Evolutionary conservation across 345 rosid species (phyloP), one percentile per base, ranked within the genome.

Genomic region (Salix suchowensis): DNA sequence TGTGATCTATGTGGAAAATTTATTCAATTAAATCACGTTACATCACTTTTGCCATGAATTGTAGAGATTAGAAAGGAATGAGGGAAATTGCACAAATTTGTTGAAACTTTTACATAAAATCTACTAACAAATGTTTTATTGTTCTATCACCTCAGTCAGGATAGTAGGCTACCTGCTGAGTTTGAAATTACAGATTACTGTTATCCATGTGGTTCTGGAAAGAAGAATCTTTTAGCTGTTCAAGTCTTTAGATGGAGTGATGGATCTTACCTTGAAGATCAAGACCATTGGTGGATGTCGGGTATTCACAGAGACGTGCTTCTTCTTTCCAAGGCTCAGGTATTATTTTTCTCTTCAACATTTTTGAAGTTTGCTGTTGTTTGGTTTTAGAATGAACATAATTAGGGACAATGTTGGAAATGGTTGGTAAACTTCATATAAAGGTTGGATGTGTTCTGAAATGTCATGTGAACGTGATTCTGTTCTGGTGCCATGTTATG

Each of bases 221-320:
- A 96, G 81, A 86, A 86, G 74, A 96, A 93, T 82, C 89, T 93
- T 84, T 85, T 96, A 70, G 98, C 99, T 19, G 97, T 96, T 80
- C 97, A 96, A 88, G 99, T 96, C 65, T 83, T 88, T 81, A 92
- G 99, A 89, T 96, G 99, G 99, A 92, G 99, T 86, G 98, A 96
- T 90, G 99, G 98, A 61, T 91, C 99, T 75, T 96, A 93, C 84
- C 98, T 96, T 73, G 99, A 96, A 88, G 99, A 93, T 90, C 99
- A 93, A 89, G 99, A 96, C 87, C 99, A 96, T 77, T 96, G 99
- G 99, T 82, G 98, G 98, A 83, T 96, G 79, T 96, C 99, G 67
- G 99, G 97, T 68, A 87, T 96, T 76, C 99, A 93, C 69, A 96
- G 98, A 24, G 99, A 96, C 37, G 99, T 96, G 86, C 97, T 91